Base-by-base conservation (phyloP, 2,329 filamentous ascomycete genomes). In the Coniosporium tulheliwenetii region DNA sequence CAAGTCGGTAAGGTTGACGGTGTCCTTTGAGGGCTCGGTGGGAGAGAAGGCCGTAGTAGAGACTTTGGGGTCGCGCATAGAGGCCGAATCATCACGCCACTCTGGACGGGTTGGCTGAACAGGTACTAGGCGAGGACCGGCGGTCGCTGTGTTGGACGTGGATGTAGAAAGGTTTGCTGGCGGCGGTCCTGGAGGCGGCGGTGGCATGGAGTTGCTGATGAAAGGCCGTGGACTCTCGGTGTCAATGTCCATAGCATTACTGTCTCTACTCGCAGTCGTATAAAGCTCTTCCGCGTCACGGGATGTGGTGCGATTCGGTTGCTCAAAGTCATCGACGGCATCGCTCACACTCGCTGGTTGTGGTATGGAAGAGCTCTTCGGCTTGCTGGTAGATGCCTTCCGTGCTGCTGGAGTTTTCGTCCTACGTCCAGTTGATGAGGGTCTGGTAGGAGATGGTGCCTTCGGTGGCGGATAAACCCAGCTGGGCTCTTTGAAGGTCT, bases 201-300 rank as follows among this genome's bases (percentile, higher is more conserved):
- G 50, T 32, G 51, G 30, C 37, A 43, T 10, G 45, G 37, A 5
- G 42, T 14, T 30, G 35, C 30, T 39, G 31, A 10, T 9, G 40
- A 52, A 42, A 39, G 43, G 10, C 42, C 40, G 42, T 26, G 43
- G 59, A 43, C 50, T 59, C 44, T 55, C 50, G 1, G 57, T 52
- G 44, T 69, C 65, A 30, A 69, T 67, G 38, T 69, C 66, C 66
- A 69, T 69, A 0, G 62, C 62, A 47, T 67, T 62, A 4, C 46
- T 47, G 8, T 51, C 53, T 41, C 45, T 37, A n/a, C 54, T 38
- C 10, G 13, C 36, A 9, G 12, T 12, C 15, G 12, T 15, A 12
- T 26, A 12, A 4, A 31, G 16, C 50, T 39, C 38, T 30, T 36
- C 30, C 10, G 54, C 10, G 54, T 37, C 30, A 51, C 38, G 57